Base-by-base conservation (phyloP, 768 basidiomycete species). In the Kwoniella dendrophila region DNA sequence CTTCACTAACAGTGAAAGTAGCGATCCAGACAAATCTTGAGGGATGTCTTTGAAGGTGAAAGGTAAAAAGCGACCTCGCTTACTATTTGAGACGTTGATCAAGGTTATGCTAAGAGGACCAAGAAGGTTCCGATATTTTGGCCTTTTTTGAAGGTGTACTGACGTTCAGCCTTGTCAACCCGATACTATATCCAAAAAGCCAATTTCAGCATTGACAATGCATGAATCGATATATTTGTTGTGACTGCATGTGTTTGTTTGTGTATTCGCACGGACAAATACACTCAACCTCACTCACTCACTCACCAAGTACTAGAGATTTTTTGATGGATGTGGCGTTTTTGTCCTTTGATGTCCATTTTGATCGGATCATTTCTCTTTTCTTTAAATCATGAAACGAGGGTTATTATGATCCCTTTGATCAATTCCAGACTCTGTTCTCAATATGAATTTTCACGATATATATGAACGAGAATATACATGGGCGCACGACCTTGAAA, bases 401-500 rank as follows among this genome's bases (percentile, higher is more conserved):
- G 36, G 18, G 8, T 38, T 38, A 8, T 43, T 43, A 11, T 43
- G 11, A 11, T 43, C 20, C 41, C 18, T 5, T 10, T 20, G 8
- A 20, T 14, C 41, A 43, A n/a, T n/a, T n/a, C n/a, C n/a, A n/a
- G n/a, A n/a, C n/a, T n/a, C n/a, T n/a, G n/a, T n/a, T n/a, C n/a
- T n/a, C n/a, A n/a, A n/a, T n/a, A n/a, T n/a, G n/a, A n/a, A n/a
- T n/a, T n/a, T n/a, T 8, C 18, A 20, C 41, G 20, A 8, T 6
- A 43, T 14, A 20, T 43, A 11, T 43, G 18, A 20, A 43, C 41
- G 18, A 8, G 12, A 11, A 18, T 38, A 18, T 8, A 18, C 36
- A 51, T 20, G 49, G 49, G 49, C 49, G 32, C 49, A 51, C 49
- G 33, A 51, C 49, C 49, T 51, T 51, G n/a, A n/a, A n/a, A n/a